phyloP scores from a whole-genome alignment of 2,329 filamentous ascomycete genomes.

The Cryphonectria radicalis region DNA sequence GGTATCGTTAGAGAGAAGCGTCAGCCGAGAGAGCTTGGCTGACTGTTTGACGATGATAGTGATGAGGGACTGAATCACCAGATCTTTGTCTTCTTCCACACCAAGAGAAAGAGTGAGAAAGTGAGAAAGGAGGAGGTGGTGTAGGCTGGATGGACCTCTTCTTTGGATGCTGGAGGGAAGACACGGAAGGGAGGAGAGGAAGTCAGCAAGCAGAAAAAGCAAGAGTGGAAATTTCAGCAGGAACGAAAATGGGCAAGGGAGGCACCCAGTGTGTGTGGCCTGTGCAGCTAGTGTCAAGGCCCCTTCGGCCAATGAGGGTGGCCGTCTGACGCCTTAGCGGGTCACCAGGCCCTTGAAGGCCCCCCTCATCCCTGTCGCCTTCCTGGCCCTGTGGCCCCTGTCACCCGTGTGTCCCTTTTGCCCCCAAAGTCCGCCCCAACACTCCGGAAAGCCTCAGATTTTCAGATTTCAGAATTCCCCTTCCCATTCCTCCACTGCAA shows the following conservation, averaged over 20 bases:
- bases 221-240: conserved; percentile 17
- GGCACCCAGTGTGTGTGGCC: conserved; percentile 3
- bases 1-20: conserved; percentile 6
- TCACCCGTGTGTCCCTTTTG: not conserved
- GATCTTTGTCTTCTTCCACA: not conserved
- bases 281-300: conserved; percentile 3
- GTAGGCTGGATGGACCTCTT: not conserved
- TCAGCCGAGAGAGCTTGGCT: not conserved
- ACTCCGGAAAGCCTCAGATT: not conserved
- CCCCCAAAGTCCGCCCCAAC: not conserved
- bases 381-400: not conserved
- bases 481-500: conserved; percentile 1
- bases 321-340: not conserved
- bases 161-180: conserved; percentile 1
- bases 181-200: conserved; percentile 1
- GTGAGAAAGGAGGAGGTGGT: not conserved
- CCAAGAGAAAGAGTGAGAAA: not conserved
- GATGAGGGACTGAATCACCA: not conserved
- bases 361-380: not conserved
- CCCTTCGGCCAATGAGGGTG: not conserved
- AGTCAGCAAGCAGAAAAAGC: not conserved
- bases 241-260: conserved; percentile 18
- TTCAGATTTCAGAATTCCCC: not conserved
- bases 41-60: not conserved
- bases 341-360: not conserved